Percentiles rank a stretch among this genome's conserved stretches.
These are phyloP conservation scores for Chaetomium sp. DNA, from an alignment of 2,329 filamentous ascomycete genomes.

Conservation along the genomic window DNA sequence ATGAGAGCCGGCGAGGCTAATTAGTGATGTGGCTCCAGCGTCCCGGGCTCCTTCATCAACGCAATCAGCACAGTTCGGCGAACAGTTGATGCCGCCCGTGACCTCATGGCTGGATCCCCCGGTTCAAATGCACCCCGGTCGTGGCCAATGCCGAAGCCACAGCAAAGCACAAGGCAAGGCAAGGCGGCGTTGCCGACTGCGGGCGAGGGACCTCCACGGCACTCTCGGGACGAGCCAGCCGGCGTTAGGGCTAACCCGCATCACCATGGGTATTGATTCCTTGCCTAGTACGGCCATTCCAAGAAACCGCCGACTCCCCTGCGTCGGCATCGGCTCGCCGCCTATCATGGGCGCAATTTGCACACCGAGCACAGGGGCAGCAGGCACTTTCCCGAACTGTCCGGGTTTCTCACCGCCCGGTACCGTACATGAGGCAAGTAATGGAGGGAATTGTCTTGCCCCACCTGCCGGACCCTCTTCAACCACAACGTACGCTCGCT, in stretches of 20 bases:
- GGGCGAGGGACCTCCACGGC: neutral
- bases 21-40: neutral
- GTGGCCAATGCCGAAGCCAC: neutral
- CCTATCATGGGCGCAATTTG: conserved; percentile 24
- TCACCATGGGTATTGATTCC: conserved; percentile 9
- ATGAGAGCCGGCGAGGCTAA: neutral
- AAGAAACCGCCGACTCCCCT: conserved; percentile 24
- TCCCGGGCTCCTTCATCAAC: neutral
- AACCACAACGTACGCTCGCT: conserved; percentile 12
- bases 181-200: neutral
- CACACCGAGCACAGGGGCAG: conserved; percentile 25
- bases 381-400: conserved; percentile 29
- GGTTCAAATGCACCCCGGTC: neutral
- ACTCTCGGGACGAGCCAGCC: conserved; percentile 1
- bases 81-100: neutral
- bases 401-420: conserved; percentile 32
- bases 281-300: conserved; percentile 18
- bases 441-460: conserved; percentile 4
- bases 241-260: conserved; percentile 21
- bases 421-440: conserved; percentile 19
- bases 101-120: neutral
- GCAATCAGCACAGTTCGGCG: neutral
- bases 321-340: conserved; percentile 14
- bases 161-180: neutral
- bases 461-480: conserved; percentile 9